Conservation (phyloP, 164 flowering plant species). For the Litsea cubeba region DNA sequence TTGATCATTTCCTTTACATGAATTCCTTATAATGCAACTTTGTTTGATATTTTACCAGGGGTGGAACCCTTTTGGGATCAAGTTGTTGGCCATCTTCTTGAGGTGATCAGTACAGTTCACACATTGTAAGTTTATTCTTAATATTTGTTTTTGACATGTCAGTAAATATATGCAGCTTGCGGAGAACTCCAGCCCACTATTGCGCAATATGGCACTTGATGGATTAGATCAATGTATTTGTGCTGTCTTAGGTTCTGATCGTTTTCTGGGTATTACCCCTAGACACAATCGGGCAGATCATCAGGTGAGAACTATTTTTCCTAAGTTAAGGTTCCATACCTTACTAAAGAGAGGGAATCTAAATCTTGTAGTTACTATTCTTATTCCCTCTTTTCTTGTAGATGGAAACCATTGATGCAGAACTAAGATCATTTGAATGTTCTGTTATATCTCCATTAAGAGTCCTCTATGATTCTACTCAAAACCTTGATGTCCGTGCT, state of each 20-base stretch:
- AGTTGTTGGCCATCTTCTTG: conserved; percentile 82
- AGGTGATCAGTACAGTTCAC: conserved; percentile 46
- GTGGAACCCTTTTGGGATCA: conserved; percentile 93
- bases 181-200: conserved; percentile 56
- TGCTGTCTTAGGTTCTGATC: conserved; percentile 85
- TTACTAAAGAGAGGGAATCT: neutral
- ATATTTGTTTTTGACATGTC: neutral
- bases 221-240: conserved; percentile 87
- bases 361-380: conserved; percentile 3
- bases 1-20: too few relatives aligned
- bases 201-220: conserved; percentile 81
- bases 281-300: conserved; percentile 22
- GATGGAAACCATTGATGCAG: conserved; percentile 29
- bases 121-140: neutral
- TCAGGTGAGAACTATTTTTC: conserved; percentile 33
- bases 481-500: conserved; percentile 63
- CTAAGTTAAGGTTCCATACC: neutral
- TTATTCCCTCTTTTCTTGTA: conserved; percentile 18
- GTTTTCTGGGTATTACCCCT: conserved; percentile 33
- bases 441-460: conserved; percentile 74
- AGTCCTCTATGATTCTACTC: conserved; percentile 56
- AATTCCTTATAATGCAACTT: conserved; percentile 2
- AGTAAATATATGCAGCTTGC: conserved; percentile 66
- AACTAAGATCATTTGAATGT: conserved; percentile 62
- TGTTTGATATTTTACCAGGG: conserved; percentile 40